A percentile compares a stretch with the other conserved stretches of the same genome.
Conservation (phyloP, 2,329 filamentous ascomycete genomes). For the Coniella lustricola region DNA sequence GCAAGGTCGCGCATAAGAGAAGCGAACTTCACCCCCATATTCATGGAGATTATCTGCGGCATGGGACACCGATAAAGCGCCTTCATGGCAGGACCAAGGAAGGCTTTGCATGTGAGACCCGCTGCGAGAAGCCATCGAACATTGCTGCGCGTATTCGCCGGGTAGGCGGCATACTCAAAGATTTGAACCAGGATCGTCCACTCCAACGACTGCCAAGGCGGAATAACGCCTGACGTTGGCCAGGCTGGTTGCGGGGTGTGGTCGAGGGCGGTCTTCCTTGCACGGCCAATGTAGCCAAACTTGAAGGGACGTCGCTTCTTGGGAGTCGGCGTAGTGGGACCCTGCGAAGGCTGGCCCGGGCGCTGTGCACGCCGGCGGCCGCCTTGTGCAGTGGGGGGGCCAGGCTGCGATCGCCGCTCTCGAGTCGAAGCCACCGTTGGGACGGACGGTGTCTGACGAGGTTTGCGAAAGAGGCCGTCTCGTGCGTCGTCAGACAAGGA, state of each 20-base stretch:
- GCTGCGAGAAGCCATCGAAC: slow-evolving; percentile 59
- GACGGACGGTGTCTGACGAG: slow-evolving; percentile 7
- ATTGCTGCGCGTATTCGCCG: slow-evolving; percentile 39
- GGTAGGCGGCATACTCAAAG: slow-evolving; percentile 59
- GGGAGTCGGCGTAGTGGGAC: background rate
- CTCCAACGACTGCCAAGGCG: slow-evolving; percentile 25
- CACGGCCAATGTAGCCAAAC: background rate
- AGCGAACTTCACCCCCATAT: slow-evolving; percentile 38
- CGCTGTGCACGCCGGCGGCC: background rate
- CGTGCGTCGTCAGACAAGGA: background rate
- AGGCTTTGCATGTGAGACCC: slow-evolving; percentile 55
- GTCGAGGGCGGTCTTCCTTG: slow-evolving; percentile 4
- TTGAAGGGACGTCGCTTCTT: slow-evolving; percentile 5
- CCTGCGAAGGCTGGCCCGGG: background rate
- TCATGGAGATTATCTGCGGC: slow-evolving; percentile 32
- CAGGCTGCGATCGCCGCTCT: slow-evolving; percentile 1
- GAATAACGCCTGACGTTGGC: slow-evolving; percentile 19
- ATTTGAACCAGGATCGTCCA: slow-evolving; percentile 62
- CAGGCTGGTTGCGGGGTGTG: slow-evolving; percentile 6
- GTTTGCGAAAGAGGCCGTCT: background rate
- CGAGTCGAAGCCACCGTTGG: slow-evolving; percentile 11
- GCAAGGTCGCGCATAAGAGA: slow-evolving; percentile 48
- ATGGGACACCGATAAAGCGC: slow-evolving; percentile 65
- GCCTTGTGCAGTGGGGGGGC: background rate
- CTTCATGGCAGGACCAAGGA: slow-evolving; percentile 65